phyloP scores from a whole-genome alignment of 345 rosid genomes.

The Leavenworthia alabamica region DNA sequence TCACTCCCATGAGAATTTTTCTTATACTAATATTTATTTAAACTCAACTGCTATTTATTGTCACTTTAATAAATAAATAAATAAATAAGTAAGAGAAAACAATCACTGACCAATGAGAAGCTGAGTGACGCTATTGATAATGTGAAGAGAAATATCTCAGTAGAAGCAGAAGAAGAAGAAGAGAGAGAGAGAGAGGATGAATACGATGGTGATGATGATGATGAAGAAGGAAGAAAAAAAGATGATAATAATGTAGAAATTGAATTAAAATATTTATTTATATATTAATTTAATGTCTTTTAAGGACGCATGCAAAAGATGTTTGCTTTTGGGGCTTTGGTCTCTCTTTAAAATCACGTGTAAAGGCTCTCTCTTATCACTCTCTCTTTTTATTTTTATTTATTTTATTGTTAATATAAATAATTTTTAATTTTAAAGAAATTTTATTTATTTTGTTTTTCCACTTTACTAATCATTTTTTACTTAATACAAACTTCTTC shows the following conservation, averaged over 20 bases:
- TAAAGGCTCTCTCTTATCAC: slow-evolving; percentile 38
- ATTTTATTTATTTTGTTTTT: too few relatives aligned
- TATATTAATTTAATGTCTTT: slow-evolving; percentile 35
- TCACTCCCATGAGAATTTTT: slow-evolving; percentile 29
- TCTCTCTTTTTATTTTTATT: too few relatives aligned
- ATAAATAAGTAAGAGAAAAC: neutral
- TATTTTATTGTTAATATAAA: too few relatives aligned
- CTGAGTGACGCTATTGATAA: slow-evolving; percentile 20
- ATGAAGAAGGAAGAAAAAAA: slow-evolving; percentile 3
- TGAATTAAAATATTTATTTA: neutral
- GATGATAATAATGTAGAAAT: slow-evolving; percentile 17
- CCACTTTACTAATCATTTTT: too few relatives aligned
- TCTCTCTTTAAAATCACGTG: slow-evolving; percentile 88
- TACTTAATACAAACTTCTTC: too few relatives aligned
- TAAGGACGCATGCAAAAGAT: slow-evolving; percentile 87
- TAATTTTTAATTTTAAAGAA: too few relatives aligned
- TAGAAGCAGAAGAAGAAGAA: too few relatives aligned
- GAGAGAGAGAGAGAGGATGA: neutral
- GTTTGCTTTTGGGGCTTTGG: slow-evolving; percentile 54
- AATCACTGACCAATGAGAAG: slow-evolving; percentile 38
- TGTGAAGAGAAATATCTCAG: too few relatives aligned
- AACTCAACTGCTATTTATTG: slow-evolving; percentile 21
- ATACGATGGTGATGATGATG: slow-evolving; percentile 46
- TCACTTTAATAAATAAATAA: neutral
- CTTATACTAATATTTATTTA: neutral